These are phyloP conservation scores for Sarocladium oryzae DNA, from an alignment of 2,329 filamentous ascomycete species.

Conservation along the genomic window DNA sequence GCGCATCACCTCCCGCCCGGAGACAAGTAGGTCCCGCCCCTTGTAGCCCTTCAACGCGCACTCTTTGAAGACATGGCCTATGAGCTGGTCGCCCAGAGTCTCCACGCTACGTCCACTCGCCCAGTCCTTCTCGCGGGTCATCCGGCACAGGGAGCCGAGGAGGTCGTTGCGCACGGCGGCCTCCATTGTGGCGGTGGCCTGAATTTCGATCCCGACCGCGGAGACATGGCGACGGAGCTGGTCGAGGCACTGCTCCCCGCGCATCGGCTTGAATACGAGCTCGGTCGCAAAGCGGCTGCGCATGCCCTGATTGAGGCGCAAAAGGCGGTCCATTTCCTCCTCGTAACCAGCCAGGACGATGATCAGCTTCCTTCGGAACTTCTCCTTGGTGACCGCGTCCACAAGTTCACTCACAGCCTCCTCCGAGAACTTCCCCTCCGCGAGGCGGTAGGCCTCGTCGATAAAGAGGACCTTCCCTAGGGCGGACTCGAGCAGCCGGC, in stretches of 20 bases:
- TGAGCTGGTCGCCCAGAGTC: slow-evolving; percentile 45
- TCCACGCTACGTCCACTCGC: slow-evolving; percentile 57
- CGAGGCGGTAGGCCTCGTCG: slow-evolving; percentile 63
- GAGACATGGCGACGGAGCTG: slow-evolving; percentile 34
- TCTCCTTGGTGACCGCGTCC: slow-evolving; percentile 45
- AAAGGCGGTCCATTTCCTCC: slow-evolving; percentile 55
- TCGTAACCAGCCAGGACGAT: slow-evolving; percentile 65
- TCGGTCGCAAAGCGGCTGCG: slow-evolving; percentile 57
- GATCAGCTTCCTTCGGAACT: slow-evolving; percentile 52
- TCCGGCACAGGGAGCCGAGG: slow-evolving; percentile 29
- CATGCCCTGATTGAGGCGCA: slow-evolving; percentile 55
- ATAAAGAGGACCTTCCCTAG: slow-evolving; percentile 65
- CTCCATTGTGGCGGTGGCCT: slow-evolving; percentile 19
- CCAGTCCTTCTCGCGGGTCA: slow-evolving; percentile 45
- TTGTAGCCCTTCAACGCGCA: slow-evolving; percentile 26
- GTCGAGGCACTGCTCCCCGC: slow-evolving; percentile 35
- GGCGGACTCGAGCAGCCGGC: slow-evolving; percentile 50
- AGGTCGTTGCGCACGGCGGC: slow-evolving; percentile 20
- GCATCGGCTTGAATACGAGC: slow-evolving; percentile 47
- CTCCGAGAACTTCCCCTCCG: slow-evolving; percentile 41
- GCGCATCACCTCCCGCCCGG: slow-evolving; percentile 22
- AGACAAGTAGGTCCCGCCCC: slow-evolving; percentile 19
- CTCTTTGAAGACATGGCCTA: slow-evolving; percentile 31
- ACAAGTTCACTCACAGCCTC: slow-evolving; percentile 48
- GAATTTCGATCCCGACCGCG: slow-evolving; percentile 23